phyloP scores from a whole-genome alignment of 805 yeast genomes.

The Jamesozyma piceae region DNA sequence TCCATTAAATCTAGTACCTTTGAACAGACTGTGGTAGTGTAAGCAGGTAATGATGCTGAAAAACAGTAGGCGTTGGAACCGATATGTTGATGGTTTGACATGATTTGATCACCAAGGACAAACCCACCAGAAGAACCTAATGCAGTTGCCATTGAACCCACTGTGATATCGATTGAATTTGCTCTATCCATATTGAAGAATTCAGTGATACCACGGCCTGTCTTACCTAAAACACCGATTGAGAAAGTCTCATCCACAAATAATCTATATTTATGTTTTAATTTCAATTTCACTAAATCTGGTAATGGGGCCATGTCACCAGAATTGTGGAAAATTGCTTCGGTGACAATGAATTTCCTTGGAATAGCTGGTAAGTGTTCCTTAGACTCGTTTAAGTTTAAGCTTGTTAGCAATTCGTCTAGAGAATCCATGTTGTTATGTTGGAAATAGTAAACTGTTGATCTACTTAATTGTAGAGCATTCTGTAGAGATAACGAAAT shows the following conservation, averaged over 20 bases:
- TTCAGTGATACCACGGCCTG: slow-evolving; percentile 83
- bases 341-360: slow-evolving; percentile 84
- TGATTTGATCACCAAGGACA: slow-evolving; percentile 74
- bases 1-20: slow-evolving; percentile 44
- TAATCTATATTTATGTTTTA: slow-evolving; percentile 74
- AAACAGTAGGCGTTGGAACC: slow-evolving; percentile 85
- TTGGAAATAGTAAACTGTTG: slow-evolving; percentile 61
- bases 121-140: slow-evolving; percentile 88
- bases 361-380: slow-evolving; percentile 59
- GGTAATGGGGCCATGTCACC: slow-evolving; percentile 75
- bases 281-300: slow-evolving; percentile 61
- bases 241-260: slow-evolving; percentile 83
- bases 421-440: slow-evolving; percentile 85
- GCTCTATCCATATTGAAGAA: slow-evolving; percentile 56
- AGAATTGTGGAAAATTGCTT: slow-evolving; percentile 71
- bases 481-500: slow-evolving; percentile 73
- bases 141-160: slow-evolving; percentile 76
- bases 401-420: slow-evolving; percentile 54
- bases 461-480: slow-evolving; percentile 78
- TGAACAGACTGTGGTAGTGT: slow-evolving; percentile 61
- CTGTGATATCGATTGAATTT: slow-evolving; percentile 66
- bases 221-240: slow-evolving; percentile 72
- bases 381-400: slow-evolving; percentile 49
- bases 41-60: slow-evolving; percentile 91
- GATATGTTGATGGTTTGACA: slow-evolving; percentile 88